Evolutionary conservation across 805 yeast genomes (phyloP), one percentile per base, ranked within the genome.

Genomic region (Starmerella gropengiesseri): DNA sequence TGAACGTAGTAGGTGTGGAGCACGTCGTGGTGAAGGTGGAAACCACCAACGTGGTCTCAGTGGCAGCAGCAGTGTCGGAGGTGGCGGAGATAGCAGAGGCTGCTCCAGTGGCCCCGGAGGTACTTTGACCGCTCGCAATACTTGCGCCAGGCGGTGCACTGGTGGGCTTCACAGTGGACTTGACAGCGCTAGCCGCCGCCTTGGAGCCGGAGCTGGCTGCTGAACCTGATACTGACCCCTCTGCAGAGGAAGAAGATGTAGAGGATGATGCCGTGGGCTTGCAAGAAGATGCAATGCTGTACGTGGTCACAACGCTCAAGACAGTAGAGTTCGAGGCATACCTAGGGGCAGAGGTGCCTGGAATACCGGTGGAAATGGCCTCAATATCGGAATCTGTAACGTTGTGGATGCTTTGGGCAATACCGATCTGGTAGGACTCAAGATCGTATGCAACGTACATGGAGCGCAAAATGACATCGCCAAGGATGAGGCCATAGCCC

Each of bases 381-480:
- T 50, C 56, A 14, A 53, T 31, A 37, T 60, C 36, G 12, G 60
- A 16, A 29, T 34, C 43, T 22, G 52, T 42, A 11, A 40, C 49
- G 48, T 59, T 54, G 48, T 41, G 51, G 28, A 49, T 54, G 32
- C 73, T 67, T 48, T 70, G 75, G 9, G 79, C 85, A 38, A 81
- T 49, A 1, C 78, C 74, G 27, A 81, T 63, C 55, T 73, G 67
- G 39, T 58, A 58, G 50, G 69, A 68, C 26, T 77, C 83, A 37
- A 78, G 62, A 56, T 82, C 82, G 57, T 71, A 78, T 16, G 78
- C 85, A 22, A 74, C 69, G 55, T 81, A 81, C 11, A 78, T 77
- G 35, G 71, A 68, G 46, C 82, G 68, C 50, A 81, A 60, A 54
- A 81, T 71, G 40, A 72, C 69, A 55, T 79, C 86, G 9, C 91